A percentile compares a stretch with the other conserved stretches of the same genome.
phyloP scores from a whole-genome alignment of 805 yeast species.

The Nakazawaea populi region DNA sequence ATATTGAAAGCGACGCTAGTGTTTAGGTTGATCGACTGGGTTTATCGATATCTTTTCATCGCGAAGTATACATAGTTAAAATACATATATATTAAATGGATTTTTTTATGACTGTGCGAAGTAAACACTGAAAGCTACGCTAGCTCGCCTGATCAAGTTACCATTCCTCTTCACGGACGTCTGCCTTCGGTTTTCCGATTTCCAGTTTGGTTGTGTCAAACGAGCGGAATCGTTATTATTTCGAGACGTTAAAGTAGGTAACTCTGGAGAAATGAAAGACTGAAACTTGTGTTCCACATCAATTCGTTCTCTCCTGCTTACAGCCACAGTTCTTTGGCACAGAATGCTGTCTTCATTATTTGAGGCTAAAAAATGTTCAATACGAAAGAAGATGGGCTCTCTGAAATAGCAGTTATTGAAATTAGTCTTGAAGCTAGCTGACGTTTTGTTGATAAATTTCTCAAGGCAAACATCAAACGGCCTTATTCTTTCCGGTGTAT shows the following conservation, averaged over 20 bases:
- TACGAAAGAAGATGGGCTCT: constrained; percentile 18
- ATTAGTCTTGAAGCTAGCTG: constrained; percentile 8
- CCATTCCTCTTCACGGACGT: neutral
- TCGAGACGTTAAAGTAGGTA: constrained; percentile 12
- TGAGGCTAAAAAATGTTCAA: neutral
- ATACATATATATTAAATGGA: too few species aligned
- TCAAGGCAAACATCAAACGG: constrained; percentile 18
- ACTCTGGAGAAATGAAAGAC: constrained; percentile 27
- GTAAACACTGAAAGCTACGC: neutral
- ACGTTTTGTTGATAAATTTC: constrained; percentile 2
- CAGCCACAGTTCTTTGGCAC: constrained; percentile 1
- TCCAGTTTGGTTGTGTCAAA: neutral
- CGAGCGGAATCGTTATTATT: neutral
- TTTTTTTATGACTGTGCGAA: neutral
- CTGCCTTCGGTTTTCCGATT: neutral
- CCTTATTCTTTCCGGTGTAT: constrained; percentile 14
- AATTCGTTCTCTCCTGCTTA: constrained; percentile 17
- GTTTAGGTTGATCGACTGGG: too few species aligned
- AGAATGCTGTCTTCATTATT: too few species aligned
- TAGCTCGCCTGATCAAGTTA: neutral
- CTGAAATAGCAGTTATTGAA: constrained; percentile 20
- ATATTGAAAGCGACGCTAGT: neutral
- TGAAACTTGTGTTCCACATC: constrained; percentile 22
- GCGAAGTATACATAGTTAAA: too few species aligned
- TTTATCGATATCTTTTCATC: too few species aligned